Evolutionary conservation across 345 rosid species (phyloP), one percentile per base, ranked within the genome.

Genomic region (Trapa bicornis): DNA sequence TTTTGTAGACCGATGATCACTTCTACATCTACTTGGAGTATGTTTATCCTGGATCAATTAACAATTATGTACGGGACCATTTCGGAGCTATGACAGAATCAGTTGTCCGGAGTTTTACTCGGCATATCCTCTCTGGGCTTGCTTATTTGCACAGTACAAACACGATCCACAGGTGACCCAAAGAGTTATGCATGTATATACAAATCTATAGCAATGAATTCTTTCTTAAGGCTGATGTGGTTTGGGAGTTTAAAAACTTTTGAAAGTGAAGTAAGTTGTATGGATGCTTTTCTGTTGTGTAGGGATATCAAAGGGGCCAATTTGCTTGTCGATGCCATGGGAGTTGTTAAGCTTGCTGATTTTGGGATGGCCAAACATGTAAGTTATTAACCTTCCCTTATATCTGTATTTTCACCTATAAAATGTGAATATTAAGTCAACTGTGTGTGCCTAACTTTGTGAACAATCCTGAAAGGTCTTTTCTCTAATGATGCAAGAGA

Each of bases 291-390:
- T 78, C 47, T 69, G 63, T 42, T 63, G 72, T 22, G 33, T 73
- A 87, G 94, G 83, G 94, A 85, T 75, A 87, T 87, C 47, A 87
- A 87, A 80, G 90, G 94, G 65, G 90, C 88, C 70, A 87, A 87
- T 80, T 76, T 87, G 75, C 88, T 87, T 61, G 94, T 87, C 67
- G 83, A 87, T 69, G 74, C 83, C 56, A 73, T 62, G 3, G 94
- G 90, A 4, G 73, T 76, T 14, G 90, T 87, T 47, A 87, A 87
- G 81, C 82, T 87, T 69, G 88, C 90, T 47, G 90, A 87, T 74
- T 87, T 87, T 80, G 94, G 94, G 67, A 78, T 79, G 90, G 94
- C 94, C 68, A 87, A 87, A 72, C 88, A 79, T 78, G 90, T 87
- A 69, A 82, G 88, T 70, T 70, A 33, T 36, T 67, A 37, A 35